Evolutionary conservation across 352 stramenopile genomes (phyloP), one percentile per base, ranked within the genome.

Genomic region (Pythium rishiriense): DNA sequence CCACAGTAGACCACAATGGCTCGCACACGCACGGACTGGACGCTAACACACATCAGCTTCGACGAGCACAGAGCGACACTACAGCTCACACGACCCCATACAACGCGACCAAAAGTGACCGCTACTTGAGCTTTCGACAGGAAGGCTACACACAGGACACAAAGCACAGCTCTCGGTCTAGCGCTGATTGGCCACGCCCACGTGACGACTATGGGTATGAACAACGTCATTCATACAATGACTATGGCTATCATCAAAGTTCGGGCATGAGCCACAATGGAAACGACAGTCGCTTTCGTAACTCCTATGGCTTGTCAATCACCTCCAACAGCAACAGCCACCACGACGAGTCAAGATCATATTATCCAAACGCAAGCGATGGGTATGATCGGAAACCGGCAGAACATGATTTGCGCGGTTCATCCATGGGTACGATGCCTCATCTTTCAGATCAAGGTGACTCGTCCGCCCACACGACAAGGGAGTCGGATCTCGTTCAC

Each of bases 61-160:
- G 48, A 19, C 58, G 58, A 4, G 41, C 47, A 1, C 37, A 52
- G 7, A 65, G 58, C 42, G 55, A 62, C 22, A 54, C 57, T 12
- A 57, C 57, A 29, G 41, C 54, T 26, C 19, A 26, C 15, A 8
- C 29, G 10, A 28, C 14, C 8, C 17, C 41, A 0, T 45, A 43
- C 12, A n/a, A 62, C 10, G 31, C 42, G 1, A 4, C 31, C 4
- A 50, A 49, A n/a, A 57, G n/a, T 15, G 28, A 28, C 22, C 15
- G 24, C n/a, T 28, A 22, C 53, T 21, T 9, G 39, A 50, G 43
- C n/a, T 29, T 29, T 21, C 43, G 24, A 50, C 24, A 19, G 21
- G 21, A 29, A 7, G 24, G 28, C 53, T 33, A 48, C n/a, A 26
- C 35, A 19, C 28, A 35, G 15, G 24, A 60, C n/a, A n/a, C n/a